Percentiles rank a stretch among this genome's conserved stretches.
phyloP scores from a whole-genome alignment of 1,284 basidiomycete species.

The Sanguinoderma infundibulare region DNA sequence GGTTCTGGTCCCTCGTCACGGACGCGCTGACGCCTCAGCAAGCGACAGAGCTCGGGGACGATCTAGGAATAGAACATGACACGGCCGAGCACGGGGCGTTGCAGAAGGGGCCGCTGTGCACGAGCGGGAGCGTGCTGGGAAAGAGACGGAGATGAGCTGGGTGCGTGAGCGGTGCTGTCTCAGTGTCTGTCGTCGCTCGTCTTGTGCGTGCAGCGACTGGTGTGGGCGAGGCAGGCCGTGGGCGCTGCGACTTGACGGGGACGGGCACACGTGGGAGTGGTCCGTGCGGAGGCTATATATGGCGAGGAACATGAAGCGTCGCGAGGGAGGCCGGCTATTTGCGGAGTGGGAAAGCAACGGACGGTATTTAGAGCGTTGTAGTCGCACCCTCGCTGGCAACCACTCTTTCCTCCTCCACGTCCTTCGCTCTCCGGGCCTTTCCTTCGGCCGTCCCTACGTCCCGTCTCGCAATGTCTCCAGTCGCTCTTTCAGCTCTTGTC shows the following conservation, averaged over 20 bases:
- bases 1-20: constrained; percentile 75
- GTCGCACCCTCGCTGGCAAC: constrained; percentile 2
- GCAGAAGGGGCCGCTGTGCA: constrained; percentile 56
- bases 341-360: constrained; percentile 22
- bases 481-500: constrained; percentile 49
- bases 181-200: no score
- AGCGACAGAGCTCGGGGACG: constrained; percentile 62
- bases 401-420: constrained; percentile 20
- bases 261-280: constrained; percentile 28
- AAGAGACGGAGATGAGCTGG: constrained; percentile 11
- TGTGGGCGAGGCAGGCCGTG: background rate
- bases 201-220: background rate
- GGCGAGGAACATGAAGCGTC: constrained; percentile 1
- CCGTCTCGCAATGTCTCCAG: constrained; percentile 40
- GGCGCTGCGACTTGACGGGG: background rate
- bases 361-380: constrained; percentile 13
- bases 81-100: constrained; percentile 64
- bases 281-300: constrained; percentile 33
- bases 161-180: no score
- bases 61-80: constrained; percentile 78
- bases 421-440: constrained; percentile 14
- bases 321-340: constrained; percentile 20
- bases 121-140: constrained; percentile 22
- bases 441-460: constrained; percentile 9
- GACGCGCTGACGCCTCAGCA: constrained; percentile 70